These are phyloP conservation scores for Salix caprea DNA, from an alignment of 345 rosid genomes.

Conservation along the genomic window DNA sequence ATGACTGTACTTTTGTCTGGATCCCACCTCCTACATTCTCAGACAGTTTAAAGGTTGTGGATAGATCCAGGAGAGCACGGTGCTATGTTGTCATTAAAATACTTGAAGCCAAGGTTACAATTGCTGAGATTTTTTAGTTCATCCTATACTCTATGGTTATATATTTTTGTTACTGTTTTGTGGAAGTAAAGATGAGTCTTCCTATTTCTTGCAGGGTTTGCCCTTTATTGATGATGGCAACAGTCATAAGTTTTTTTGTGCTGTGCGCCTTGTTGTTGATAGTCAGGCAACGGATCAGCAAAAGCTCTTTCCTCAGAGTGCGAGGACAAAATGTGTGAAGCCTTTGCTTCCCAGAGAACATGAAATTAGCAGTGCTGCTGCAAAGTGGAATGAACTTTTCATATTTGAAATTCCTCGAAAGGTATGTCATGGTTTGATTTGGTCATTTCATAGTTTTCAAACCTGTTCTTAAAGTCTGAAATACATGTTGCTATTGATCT, in stretches of 20 bases:
- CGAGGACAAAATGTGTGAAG: slow-evolving; percentile 92
- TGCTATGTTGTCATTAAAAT: slow-evolving; percentile 68
- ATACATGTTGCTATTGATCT: too few relatives aligned
- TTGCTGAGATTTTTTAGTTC: background rate
- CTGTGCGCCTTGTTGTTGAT: slow-evolving; percentile 79
- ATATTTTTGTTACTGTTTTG: background rate
- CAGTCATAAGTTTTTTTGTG: slow-evolving; percentile 87
- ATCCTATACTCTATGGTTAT: background rate
- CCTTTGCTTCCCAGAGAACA: slow-evolving; percentile 44
- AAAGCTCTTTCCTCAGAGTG: slow-evolving; percentile 93
- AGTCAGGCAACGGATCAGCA: slow-evolving; percentile 79
- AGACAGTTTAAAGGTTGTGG: slow-evolving; percentile 73
- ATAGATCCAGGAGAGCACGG: slow-evolving; percentile 72
- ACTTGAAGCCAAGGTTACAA: slow-evolving; percentile 81
- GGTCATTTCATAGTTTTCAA: background rate
- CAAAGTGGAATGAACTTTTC: slow-evolving; percentile 92
- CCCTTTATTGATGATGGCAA: slow-evolving; percentile 81
- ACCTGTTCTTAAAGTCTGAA: too few relatives aligned
- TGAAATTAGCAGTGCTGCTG: slow-evolving; percentile 45
- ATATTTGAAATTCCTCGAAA: slow-evolving; percentile 88
- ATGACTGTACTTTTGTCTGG: slow-evolving; percentile 62
- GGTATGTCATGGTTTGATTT: slow-evolving; percentile 34
- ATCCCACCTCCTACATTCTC: slow-evolving; percentile 95
- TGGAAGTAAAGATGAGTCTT: slow-evolving; percentile 5
- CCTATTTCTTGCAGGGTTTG: slow-evolving; percentile 58